These are phyloP conservation scores for Sporothrix protearum DNA, from an alignment of 2,329 filamentous ascomycete species.

Conservation along the genomic window DNA sequence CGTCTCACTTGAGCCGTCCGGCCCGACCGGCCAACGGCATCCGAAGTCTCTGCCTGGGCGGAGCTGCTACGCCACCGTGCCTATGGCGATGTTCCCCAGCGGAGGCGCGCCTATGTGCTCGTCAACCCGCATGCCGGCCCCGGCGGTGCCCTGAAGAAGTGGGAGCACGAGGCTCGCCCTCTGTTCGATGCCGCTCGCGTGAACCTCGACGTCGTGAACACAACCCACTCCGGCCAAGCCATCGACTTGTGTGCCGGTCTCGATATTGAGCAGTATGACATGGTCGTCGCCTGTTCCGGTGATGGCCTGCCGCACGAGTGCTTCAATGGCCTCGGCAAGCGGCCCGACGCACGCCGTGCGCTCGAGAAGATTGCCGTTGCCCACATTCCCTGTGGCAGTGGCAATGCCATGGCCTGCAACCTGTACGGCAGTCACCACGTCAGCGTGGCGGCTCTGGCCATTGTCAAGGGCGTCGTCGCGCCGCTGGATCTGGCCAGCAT, in stretches of 20 bases:
- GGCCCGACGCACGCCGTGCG: conserved; percentile 69
- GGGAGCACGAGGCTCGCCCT: conserved; percentile 71
- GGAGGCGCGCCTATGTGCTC: conserved; percentile 79
- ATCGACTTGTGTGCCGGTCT: conserved; percentile 70
- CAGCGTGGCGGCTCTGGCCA: conserved; percentile 71
- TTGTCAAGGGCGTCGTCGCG: conserved; percentile 83
- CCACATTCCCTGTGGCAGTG: conserved; percentile 87
- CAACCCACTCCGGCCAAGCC: conserved; percentile 71
- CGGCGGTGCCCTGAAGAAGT: conserved; percentile 69
- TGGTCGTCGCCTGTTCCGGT: conserved; percentile 83
- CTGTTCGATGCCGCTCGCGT: conserved; percentile 80
- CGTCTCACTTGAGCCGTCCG: conserved; percentile 11
- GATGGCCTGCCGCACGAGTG: conserved; percentile 91
- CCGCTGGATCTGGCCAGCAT: conserved; percentile 83
- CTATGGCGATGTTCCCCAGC: conserved; percentile 64
- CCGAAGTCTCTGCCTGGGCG: conserved; percentile 57
- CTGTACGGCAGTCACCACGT: conserved; percentile 75
- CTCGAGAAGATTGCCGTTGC: conserved; percentile 74
- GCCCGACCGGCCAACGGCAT: conserved; percentile 36
- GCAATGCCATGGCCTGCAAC: conserved; percentile 91
- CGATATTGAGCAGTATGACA: conserved; percentile 77
- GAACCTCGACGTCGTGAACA: conserved; percentile 68
- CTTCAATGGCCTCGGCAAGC: conserved; percentile 84
- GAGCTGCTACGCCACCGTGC: conserved; percentile 62
- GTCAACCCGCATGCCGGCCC: conserved; percentile 90